Evolutionary conservation across 176 grass and related monocot species (phyloP).

Genomic region (Aegilops longissima): DNA sequence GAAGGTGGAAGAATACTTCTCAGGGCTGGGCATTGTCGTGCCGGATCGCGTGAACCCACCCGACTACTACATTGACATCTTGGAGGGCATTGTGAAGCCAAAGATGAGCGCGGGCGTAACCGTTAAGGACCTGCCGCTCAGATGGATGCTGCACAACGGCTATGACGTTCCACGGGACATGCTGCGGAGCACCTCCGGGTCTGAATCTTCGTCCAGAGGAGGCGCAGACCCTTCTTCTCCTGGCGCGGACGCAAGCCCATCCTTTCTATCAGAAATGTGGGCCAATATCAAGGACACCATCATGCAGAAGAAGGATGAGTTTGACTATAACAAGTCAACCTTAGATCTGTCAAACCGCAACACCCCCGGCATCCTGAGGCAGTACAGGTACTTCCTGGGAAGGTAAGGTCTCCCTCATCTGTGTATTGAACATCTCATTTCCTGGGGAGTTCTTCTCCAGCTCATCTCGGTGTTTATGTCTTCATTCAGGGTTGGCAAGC

Average conservation of each 20-base stretch:
- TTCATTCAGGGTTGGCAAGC: conserved; percentile 66
- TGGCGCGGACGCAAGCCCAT: background rate
- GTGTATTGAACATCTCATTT: background rate
- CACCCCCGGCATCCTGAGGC: conserved; percentile 67
- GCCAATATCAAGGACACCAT: conserved; percentile 59
- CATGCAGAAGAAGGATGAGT: conserved; percentile 62
- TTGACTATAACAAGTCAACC: conserved; percentile 56
- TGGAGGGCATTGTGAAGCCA: conserved; percentile 83
- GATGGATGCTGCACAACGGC: conserved; percentile 91
- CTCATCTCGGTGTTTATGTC: background rate
- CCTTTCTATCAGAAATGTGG: conserved; percentile 41
- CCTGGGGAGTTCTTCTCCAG: background rate
- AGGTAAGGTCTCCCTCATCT: conserved; percentile 44
- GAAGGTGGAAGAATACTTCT: conserved; percentile 89
- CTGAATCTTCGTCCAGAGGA: conserved; percentile 42
- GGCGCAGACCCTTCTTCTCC: background rate
- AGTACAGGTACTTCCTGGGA: conserved; percentile 84
- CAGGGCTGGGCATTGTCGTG: conserved; percentile 65
- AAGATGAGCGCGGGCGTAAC: conserved; percentile 36
- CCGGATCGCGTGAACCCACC: conserved; percentile 91
- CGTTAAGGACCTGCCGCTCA: conserved; percentile 67
- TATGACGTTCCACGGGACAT: conserved; percentile 88
- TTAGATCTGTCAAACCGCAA: conserved; percentile 61
- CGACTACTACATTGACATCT: conserved; percentile 93
- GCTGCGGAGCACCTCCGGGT: conserved; percentile 41